Evolutionary conservation across 306 rosid species (phyloP).

Genomic region (Ammopiptanthus mongolicus): DNA sequence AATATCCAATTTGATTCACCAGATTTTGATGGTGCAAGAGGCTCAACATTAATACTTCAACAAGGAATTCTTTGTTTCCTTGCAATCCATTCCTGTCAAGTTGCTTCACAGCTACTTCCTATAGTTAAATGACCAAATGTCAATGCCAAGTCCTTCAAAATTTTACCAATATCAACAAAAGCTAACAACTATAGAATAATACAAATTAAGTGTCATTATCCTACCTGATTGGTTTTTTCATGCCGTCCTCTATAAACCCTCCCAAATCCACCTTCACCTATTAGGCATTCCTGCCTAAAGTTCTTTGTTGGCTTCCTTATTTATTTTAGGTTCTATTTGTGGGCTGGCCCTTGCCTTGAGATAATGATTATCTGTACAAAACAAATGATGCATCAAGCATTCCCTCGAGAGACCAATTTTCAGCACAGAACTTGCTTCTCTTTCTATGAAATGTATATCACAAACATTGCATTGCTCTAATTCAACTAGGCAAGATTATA

Average conservation of each 20-base stretch:
- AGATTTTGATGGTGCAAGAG: conserved; percentile 72
- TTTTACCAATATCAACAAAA: neutral
- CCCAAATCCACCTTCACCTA: conserved; percentile 97
- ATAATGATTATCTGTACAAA: conserved; percentile 34
- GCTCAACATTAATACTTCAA: conserved; percentile 92
- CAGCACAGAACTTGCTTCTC: neutral
- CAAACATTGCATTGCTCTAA: neutral
- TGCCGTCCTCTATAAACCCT: conserved; percentile 83
- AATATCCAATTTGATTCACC: conserved; percentile 81
- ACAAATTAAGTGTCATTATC: neutral
- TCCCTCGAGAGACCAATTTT: neutral
- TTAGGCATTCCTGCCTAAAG: conserved; percentile 75
- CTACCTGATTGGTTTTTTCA: conserved; percentile 68
- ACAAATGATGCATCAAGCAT: neutral
- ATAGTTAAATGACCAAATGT: conserved; percentile 8
- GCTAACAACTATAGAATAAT: neutral
- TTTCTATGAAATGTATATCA: neutral
- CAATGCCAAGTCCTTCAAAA: neutral
- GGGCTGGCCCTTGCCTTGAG: conserved; percentile 17
- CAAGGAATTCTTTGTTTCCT: conserved; percentile 94
- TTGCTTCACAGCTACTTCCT: conserved; percentile 95
- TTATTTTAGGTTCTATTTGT: conserved; percentile 26
- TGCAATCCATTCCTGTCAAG: conserved; percentile 97
- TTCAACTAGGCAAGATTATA: neutral
- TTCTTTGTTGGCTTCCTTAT: conserved; percentile 44